phyloP scores from a whole-genome alignment of 2,329 filamentous ascomycete species.

The Magnaporthiopsis rhizophila region DNA sequence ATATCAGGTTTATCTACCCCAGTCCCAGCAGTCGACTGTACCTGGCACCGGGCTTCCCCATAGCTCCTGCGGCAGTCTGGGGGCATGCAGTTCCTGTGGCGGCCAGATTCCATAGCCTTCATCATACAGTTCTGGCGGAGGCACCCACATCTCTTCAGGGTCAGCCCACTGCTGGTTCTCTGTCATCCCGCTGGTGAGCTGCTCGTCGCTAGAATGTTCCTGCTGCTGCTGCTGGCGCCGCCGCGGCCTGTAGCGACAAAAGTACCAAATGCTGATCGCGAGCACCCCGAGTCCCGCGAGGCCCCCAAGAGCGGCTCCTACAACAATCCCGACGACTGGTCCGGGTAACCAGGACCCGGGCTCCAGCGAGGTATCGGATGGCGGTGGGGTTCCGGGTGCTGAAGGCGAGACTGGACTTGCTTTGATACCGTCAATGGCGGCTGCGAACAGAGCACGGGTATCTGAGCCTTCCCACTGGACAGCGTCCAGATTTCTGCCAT shows the following conservation, averaged over 20 bases:
- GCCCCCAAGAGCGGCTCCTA: background rate
- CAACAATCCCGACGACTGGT: background rate
- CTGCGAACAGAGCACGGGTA: background rate
- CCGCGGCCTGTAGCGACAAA: background rate
- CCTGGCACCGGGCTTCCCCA: background rate
- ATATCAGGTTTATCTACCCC: no score
- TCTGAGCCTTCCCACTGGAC: background rate
- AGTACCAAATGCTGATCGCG: background rate
- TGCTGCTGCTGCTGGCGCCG: background rate
- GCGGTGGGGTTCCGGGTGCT: background rate
- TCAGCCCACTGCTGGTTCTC: no score
- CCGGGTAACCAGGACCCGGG: background rate
- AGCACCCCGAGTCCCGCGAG: background rate
- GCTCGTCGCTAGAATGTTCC: no score
- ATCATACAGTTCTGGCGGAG: no score
- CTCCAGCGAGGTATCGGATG: no score
- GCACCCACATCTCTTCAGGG: no score
- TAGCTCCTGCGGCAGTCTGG: background rate
- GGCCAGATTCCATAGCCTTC: no score
- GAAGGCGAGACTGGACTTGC: no score
- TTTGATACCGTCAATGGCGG: background rate
- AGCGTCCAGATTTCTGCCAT: background rate
- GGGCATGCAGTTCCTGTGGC: no score
- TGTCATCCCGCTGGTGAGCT: no score
- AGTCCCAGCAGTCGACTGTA: background rate